Evolutionary conservation across 129 eudicot genomes (phyloP).

Genomic region (Pittosporum tobira): DNA sequence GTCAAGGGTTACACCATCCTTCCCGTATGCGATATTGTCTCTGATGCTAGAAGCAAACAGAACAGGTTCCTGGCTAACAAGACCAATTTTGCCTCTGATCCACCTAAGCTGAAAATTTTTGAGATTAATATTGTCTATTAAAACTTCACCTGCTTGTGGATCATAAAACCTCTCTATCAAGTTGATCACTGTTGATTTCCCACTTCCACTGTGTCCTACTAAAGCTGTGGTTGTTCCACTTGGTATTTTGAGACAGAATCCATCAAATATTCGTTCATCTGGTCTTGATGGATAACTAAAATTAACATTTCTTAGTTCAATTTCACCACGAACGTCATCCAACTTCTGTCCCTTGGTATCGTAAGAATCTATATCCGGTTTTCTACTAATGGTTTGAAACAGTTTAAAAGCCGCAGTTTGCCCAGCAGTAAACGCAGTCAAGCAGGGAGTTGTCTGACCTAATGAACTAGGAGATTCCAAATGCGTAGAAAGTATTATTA

Average conservation of each 20-base stretch:
- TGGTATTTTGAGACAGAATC: conserved; percentile 17
- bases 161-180: conserved; percentile 33
- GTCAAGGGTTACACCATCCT: conserved; percentile 22
- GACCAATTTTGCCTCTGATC: conserved; percentile 35
- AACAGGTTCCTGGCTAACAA: conserved; percentile 40
- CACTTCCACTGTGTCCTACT: conserved; percentile 40
- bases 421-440: conserved; percentile 24
- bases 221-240: conserved; percentile 29
- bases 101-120: conserved; percentile 27
- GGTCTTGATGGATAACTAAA: conserved; percentile 35
- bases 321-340: conserved; percentile 24
- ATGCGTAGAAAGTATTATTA: not conserved
- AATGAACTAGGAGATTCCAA: conserved; percentile 18
- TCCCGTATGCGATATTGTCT: conserved; percentile 34
- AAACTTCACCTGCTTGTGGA: conserved; percentile 28
- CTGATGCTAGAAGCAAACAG: conserved; percentile 26
- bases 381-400: conserved; percentile 25
- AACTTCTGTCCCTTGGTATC: conserved; percentile 18
- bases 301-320: conserved; percentile 20
- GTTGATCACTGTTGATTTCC: conserved; percentile 33
- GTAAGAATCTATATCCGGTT: conserved; percentile 20
- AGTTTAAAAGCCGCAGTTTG: conserved; percentile 28
- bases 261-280: conserved; percentile 16
- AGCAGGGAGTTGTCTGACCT: conserved; percentile 24
- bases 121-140: conserved; percentile 27